Evolutionary conservation across 768 basidiomycete species (phyloP).

Genomic region (Mycena olivaceomarginata): DNA sequence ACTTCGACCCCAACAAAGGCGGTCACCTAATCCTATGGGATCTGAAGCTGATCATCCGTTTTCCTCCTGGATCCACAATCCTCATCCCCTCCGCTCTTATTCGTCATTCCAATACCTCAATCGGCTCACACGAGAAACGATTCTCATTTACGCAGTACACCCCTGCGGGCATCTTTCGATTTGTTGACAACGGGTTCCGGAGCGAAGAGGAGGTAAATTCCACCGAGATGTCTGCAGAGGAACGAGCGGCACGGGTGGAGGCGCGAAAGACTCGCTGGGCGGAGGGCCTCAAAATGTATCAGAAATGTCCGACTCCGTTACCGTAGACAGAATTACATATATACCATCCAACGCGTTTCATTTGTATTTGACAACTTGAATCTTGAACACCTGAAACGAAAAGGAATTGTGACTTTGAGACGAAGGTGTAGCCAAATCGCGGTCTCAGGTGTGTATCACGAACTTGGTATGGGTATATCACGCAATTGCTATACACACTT

Average conservation of each 20-base stretch:
- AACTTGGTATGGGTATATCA: too few relatives aligned
- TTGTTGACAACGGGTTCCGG: not conserved
- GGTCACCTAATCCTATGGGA: slow-evolving; percentile 53
- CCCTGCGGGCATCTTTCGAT: not conserved
- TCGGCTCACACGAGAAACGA: slow-evolving; percentile 25
- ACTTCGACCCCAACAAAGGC: slow-evolving; percentile 46
- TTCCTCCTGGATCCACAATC: slow-evolving; percentile 30
- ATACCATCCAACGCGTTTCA: too few relatives aligned
- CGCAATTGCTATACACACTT: too few relatives aligned
- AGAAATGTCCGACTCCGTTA: too few relatives aligned
- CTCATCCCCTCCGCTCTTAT: slow-evolving; percentile 49
- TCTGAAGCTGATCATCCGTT: slow-evolving; percentile 43
- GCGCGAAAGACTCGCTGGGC: not conserved
- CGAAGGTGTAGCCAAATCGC: too few relatives aligned
- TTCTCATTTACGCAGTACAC: slow-evolving; percentile 45
- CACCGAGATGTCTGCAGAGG: not conserved
- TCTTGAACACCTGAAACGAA: too few relatives aligned
- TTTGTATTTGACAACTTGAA: too few relatives aligned
- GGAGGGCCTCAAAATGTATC: not conserved
- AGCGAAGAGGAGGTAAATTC: not conserved
- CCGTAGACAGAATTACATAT: too few relatives aligned
- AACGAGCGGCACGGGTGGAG: not conserved
- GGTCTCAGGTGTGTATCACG: too few relatives aligned
- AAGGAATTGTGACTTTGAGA: too few relatives aligned
- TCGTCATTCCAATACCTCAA: slow-evolving; percentile 27